These are phyloP conservation scores for Luffa acutangula DNA, from an alignment of 306 rosid genomes.

Conservation along the genomic window DNA sequence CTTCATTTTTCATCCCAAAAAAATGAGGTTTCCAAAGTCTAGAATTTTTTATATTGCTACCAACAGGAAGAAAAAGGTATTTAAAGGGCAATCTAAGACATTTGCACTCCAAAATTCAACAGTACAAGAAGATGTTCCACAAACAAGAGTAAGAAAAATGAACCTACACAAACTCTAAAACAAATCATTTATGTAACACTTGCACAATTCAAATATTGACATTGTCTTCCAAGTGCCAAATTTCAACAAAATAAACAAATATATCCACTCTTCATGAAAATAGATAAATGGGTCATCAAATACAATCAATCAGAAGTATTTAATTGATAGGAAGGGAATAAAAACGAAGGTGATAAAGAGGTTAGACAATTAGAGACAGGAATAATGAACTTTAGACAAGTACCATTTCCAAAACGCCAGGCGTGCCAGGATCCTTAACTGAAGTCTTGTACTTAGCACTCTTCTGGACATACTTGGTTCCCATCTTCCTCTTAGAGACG, in stretches of 20 bases:
- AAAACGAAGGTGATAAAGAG: neutral
- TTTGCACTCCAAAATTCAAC: neutral
- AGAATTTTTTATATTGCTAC: neutral
- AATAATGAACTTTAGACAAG: neutral
- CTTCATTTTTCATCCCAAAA: neutral
- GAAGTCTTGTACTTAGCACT: constrained; percentile 71
- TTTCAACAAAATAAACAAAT: neutral
- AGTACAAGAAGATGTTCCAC: neutral
- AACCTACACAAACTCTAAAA: neutral
- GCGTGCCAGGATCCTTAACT: constrained; percentile 67
- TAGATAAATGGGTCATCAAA: neutral
- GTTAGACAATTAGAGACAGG: neutral
- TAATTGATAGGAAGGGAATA: neutral
- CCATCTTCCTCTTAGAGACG: constrained; percentile 25
- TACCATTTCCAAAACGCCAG: constrained; percentile 80
- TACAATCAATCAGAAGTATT: neutral
- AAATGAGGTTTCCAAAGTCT: neutral
- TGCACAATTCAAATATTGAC: neutral
- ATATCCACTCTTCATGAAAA: neutral
- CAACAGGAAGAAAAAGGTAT: neutral
- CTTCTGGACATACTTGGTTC: constrained; percentile 44
- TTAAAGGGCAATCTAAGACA: neutral
- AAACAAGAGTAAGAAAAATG: neutral
- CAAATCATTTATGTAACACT: neutral
- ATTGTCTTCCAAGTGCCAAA: neutral